Evolutionary conservation across 2,329 filamentous ascomycete species (phyloP).

Genomic region (Microsporum canis): DNA sequence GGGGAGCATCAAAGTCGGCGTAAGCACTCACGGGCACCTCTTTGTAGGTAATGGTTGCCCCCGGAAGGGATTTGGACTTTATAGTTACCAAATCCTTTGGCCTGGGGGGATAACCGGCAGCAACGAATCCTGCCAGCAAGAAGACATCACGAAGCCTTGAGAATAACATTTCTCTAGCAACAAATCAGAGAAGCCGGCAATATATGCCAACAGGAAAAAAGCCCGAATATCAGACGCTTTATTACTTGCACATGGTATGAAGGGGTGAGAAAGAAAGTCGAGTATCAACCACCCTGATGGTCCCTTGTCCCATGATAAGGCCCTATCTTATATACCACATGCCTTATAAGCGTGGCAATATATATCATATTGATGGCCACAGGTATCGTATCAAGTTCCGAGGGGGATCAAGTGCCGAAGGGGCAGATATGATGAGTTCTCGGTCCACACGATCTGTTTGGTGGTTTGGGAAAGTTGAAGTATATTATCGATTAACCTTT

Average conservation of each 20-base stretch:
- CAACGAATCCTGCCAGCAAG: not conserved
- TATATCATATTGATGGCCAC: not conserved
- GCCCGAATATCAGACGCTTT: not conserved
- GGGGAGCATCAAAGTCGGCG: too few relatives aligned
- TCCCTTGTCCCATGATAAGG: not conserved
- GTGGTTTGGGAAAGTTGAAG: not conserved
- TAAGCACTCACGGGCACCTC: not conserved
- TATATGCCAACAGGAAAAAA: not conserved
- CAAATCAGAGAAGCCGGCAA: not conserved
- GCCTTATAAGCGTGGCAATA: not conserved
- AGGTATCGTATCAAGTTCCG: not conserved
- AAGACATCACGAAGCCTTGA: not conserved
- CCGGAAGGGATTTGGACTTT: not conserved
- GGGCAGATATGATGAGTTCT: not conserved
- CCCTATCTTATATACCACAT: not conserved
- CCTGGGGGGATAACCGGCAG: not conserved
- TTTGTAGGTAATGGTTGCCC: slow-evolving; percentile 3
- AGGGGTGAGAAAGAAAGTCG: not conserved
- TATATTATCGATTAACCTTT: not conserved
- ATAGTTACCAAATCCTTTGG: not conserved
- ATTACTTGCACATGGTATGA: not conserved
- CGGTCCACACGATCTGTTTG: not conserved
- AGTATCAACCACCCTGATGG: not conserved
- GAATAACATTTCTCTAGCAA: not conserved
- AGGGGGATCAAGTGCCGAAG: not conserved